Evolutionary conservation across 106 monocot species (phyloP).

Genomic region (Dioscorea alata): DNA sequence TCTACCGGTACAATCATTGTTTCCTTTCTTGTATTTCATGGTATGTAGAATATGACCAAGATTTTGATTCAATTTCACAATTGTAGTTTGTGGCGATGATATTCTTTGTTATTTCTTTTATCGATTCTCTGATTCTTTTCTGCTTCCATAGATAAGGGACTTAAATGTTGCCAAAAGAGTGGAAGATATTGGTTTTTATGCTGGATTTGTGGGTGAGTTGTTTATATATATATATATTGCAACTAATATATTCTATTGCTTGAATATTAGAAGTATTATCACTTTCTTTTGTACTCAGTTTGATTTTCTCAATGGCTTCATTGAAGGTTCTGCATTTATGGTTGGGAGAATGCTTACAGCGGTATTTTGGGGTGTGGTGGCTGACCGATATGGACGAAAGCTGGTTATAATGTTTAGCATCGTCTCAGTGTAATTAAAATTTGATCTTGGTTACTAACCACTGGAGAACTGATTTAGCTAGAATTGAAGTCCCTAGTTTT

Average conservation of each 20-base stretch:
- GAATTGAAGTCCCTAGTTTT: no score
- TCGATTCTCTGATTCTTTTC: no score
- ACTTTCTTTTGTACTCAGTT: no score
- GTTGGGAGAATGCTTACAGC: constrained; percentile 45
- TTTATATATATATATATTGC: constrained; percentile 1
- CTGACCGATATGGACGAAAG: constrained; percentile 55
- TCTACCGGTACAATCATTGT: constrained; percentile 70
- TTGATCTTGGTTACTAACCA: no score
- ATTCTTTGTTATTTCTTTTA: background rate
- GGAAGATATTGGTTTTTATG: constrained; percentile 58
- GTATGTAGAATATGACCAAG: constrained; percentile 27
- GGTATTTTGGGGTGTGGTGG: constrained; percentile 44
- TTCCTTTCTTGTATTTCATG: constrained; percentile 92
- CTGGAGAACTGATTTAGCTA: no score
- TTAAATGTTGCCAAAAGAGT: constrained; percentile 40
- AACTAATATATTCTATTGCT: no score
- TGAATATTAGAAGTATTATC: no score
- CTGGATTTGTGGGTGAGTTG: constrained; percentile 48
- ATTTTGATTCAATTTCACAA: background rate
- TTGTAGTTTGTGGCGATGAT: background rate
- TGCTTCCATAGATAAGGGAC: constrained; percentile 28
- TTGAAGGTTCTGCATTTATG: constrained; percentile 53
- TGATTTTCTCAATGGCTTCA: no score
- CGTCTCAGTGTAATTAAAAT: constrained; percentile 25
- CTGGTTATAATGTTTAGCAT: constrained; percentile 41